A percentile compares a stretch with the other conserved stretches of the same genome.
Conservation (phyloP, 2,329 filamentous ascomycete species). For the Talaromyces atroroseus region DNA sequence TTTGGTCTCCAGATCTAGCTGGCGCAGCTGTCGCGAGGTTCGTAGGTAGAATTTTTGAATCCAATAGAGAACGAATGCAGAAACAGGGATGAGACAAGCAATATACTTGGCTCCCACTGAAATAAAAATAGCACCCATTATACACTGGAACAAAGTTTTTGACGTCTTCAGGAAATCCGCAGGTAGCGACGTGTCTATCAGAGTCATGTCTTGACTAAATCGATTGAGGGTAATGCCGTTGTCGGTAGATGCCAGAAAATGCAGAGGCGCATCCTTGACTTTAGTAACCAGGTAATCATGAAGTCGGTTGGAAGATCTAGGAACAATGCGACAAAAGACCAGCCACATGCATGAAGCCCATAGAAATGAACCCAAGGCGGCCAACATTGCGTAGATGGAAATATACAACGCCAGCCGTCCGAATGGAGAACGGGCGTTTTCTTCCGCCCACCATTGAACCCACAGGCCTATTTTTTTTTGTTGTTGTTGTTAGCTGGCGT, state of each 20-base stretch:
- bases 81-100: constrained; percentile 47
- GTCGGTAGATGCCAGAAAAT: constrained; percentile 38
- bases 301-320: constrained; percentile 1
- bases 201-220: constrained; percentile 40
- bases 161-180: constrained; percentile 1
- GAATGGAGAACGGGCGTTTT: constrained; percentile 1
- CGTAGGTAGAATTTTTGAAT: constrained; percentile 55
- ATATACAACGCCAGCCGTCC: neutral
- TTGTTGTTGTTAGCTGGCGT: neutral
- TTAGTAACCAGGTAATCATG: constrained; percentile 46
- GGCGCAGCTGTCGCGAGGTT: constrained; percentile 55
- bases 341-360: constrained; percentile 12
- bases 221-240: constrained; percentile 36
- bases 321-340: constrained; percentile 6
- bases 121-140: constrained; percentile 5
- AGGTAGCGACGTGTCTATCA: constrained; percentile 38
- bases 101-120: constrained; percentile 33
- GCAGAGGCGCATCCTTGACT: constrained; percentile 42
- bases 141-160: neutral
- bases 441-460: constrained; percentile 12
- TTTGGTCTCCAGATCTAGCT: constrained; percentile 58
- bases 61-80: constrained; percentile 42
- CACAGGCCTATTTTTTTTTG: constrained; percentile 3
- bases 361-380: neutral
- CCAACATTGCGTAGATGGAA: neutral